Base-by-base conservation (phyloP, 495 filamentous ascomycete genomes). In the Talaromyces thailandensis region DNA sequence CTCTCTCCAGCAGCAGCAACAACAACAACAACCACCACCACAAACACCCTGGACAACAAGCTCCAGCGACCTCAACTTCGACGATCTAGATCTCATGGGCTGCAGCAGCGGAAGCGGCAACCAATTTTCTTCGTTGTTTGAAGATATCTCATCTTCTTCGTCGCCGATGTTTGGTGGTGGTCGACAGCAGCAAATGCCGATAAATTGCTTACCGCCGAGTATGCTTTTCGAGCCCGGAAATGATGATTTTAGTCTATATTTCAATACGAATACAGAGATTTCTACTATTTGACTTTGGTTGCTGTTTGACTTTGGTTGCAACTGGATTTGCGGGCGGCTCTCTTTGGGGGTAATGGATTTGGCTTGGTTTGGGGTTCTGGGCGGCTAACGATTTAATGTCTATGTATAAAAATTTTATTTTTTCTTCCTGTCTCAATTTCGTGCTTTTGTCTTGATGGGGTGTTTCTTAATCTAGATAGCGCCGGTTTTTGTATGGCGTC, bases 11-110 rank as follows among this genome's bases (percentile, higher is more conserved):
- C 59, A 61, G 16, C 59, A 61, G 1, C 40, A 61, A 45, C 37
- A 25, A 4, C 59, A 55, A 14, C 59, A 25, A 24, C 37, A 24
- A 24, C 48, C n/a, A 14, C 40, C 11, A 50, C 45, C 45, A 2
- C 55, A 57, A 35, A 57, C 26, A 18, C 55, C 55, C 55, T 57
- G 55, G 55, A 57, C 55, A 31, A 57, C 55, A 18, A 57, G 9
- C 24, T 35, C 55, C 55, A 57, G 1, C 55, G 55, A 57, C 55
- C 55, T 57, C 55, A 57, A 24, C n/a, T 57, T 57, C 60, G 77
- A 79, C 16, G 77, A 79, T 21, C 73, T 79, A 64, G 77, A 79
- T 32, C 23, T 78, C 60, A 75, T 79, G 67, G 63, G 62, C 67
- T 63, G 62, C 24, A 24, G 51, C 5, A 55, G 21, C n/a, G 51